Base-by-base conservation (phyloP, 2,329 filamentous ascomycete species). In the Sporothrix curviconia region DNA sequence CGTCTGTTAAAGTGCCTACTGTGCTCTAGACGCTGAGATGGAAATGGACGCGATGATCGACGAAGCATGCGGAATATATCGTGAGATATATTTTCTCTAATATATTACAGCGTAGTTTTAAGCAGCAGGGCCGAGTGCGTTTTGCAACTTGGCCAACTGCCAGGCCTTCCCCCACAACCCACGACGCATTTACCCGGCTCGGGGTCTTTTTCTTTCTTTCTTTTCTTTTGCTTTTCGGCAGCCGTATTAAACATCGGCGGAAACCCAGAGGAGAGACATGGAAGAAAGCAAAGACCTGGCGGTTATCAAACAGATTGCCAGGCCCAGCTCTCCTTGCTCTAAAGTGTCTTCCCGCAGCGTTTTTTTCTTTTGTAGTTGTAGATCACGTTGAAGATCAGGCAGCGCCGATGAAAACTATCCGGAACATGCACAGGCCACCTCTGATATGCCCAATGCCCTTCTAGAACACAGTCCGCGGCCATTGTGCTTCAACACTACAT, bases 171-270 rank as follows among this genome's bases (percentile, higher is more conserved):
- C 36, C 36, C 44, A 49, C 55, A 36, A 36, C 12, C 34, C 43
- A 36, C 30, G 55, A 22, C 28, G 55, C 55, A 56, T 56, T 51
- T 51, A 56, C 44, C 55, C 55, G 55, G 55, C 43, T 42, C 44
- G 39, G 25, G 34, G 44, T 34, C 36, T n/a, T n/a, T n/a, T n/a
- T n/a, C n/a, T n/a, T n/a, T n/a, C n/a, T n/a, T n/a, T n/a, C n/a
- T n/a, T n/a, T n/a, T n/a, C n/a, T n/a, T n/a, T n/a, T n/a, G n/a
- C n/a, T n/a, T n/a, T n/a, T n/a, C n/a, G n/a, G n/a, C n/a, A n/a
- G n/a, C n/a, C n/a, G n/a, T n/a, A n/a, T n/a, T n/a, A n/a, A n/a
- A n/a, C n/a, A n/a, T n/a, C n/a, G n/a, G n/a, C n/a, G n/a, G n/a
- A n/a, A n/a, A n/a, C n/a, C n/a, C 25, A 37, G 39, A 25, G 36